These are phyloP conservation scores for Clavaria fumosa DNA, from an alignment of 768 basidiomycete genomes.

Conservation along the genomic window DNA sequence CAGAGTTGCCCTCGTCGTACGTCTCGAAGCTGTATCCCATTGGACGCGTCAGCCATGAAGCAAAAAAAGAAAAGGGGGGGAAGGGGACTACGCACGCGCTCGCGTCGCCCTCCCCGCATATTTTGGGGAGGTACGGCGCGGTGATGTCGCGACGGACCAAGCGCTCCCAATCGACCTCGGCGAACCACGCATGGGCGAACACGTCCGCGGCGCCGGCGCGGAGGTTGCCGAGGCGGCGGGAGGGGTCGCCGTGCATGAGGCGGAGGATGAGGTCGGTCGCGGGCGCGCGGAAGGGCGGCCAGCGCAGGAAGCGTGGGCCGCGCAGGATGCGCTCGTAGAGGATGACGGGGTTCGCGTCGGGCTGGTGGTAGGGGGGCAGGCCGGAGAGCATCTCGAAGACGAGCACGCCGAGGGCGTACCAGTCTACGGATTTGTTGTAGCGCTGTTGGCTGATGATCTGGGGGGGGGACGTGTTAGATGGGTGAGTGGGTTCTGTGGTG, in stretches of 20 bases:
- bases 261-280: constrained; percentile 84
- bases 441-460: constrained; percentile 68
- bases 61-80: neutral
- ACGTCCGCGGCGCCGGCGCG: constrained; percentile 81
- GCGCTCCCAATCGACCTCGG: constrained; percentile 84
- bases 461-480: neutral
- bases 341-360: constrained; percentile 67
- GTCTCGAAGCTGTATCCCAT: constrained; percentile 43
- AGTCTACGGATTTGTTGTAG: constrained; percentile 95
- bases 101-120: constrained; percentile 86
- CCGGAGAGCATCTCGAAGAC: constrained; percentile 98
- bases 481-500: constrained; percentile 9
- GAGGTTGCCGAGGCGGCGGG: constrained; percentile 82
- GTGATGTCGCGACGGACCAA: constrained; percentile 75
- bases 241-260: constrained; percentile 80
- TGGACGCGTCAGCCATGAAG: constrained; percentile 8
- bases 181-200: constrained; percentile 86
- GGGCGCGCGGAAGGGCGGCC: constrained; percentile 60
- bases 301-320: constrained; percentile 60
- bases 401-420: constrained; percentile 96
- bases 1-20: constrained; percentile 62
- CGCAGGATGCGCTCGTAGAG: constrained; percentile 85
- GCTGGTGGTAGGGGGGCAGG: constrained; percentile 85
- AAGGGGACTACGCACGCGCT: constrained; percentile 51
- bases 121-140: constrained; percentile 88